These are phyloP conservation scores for Colletotrichum sidae DNA, from an alignment of 2,329 filamentous ascomycete species.

Conservation along the genomic window DNA sequence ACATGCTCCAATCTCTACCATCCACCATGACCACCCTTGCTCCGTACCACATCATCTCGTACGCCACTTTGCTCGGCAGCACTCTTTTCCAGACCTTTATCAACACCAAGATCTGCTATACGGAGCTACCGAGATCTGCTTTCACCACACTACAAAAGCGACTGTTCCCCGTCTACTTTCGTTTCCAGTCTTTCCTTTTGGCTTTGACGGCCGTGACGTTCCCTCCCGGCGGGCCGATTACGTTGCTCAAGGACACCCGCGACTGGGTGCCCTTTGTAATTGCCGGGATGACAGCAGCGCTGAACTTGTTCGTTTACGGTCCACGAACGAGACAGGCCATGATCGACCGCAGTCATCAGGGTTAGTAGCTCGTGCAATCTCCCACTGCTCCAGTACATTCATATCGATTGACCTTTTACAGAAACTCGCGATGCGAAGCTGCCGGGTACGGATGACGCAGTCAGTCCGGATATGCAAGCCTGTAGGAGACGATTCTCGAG, in stretches of 20 bases:
- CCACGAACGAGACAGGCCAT: constrained; percentile 48
- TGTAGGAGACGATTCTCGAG: constrained; percentile 47
- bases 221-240: constrained; percentile 46
- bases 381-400: neutral
- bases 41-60: constrained; percentile 53
- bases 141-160: constrained; percentile 54
- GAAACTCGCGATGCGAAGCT: constrained; percentile 39
- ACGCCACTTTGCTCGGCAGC: constrained; percentile 53
- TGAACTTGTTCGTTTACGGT: constrained; percentile 52
- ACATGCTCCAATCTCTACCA: neutral
- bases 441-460: constrained; percentile 15
- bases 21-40: constrained; percentile 31
- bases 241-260: constrained; percentile 43
- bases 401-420: neutral
- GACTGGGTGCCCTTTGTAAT: constrained; percentile 51
- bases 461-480: constrained; percentile 42
- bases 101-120: constrained; percentile 50
- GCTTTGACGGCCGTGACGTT: constrained; percentile 48
- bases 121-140: constrained; percentile 47
- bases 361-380: constrained; percentile 24
- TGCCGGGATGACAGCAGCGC: constrained; percentile 43
- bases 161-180: constrained; percentile 56
- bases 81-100: constrained; percentile 54
- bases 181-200: constrained; percentile 48
- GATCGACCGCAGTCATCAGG: constrained; percentile 47